phyloP scores from a whole-genome alignment of 306 rosid species.

The Vigna mungo region DNA sequence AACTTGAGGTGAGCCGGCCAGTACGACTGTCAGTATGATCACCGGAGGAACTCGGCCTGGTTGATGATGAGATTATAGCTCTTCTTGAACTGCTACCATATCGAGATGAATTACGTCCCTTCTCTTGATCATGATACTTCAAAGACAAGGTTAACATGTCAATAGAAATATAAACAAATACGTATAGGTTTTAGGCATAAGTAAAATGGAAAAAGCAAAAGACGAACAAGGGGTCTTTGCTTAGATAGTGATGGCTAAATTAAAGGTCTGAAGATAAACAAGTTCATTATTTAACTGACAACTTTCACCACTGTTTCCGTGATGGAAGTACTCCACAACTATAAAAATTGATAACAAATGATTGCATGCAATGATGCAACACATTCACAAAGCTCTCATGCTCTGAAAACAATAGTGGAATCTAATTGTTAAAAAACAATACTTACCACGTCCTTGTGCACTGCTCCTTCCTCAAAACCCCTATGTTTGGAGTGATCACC shows the following conservation, averaged over 20 bases:
- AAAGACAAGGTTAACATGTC: constrained; percentile 32
- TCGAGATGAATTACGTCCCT: constrained; percentile 74
- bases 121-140: constrained; percentile 78
- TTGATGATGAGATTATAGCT: constrained; percentile 61
- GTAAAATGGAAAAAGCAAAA: not conserved
- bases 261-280: too few species aligned
- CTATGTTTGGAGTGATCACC: constrained; percentile 71
- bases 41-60: constrained; percentile 80
- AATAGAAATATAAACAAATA: not conserved
- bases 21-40: constrained; percentile 76
- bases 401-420: not conserved
- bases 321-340: not conserved
- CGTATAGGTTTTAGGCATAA: not conserved
- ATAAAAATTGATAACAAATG: not conserved
- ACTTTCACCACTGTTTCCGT: not conserved
- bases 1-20: constrained; percentile 61
- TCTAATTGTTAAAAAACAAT: not conserved
- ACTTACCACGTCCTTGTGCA: constrained; percentile 75
- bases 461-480: constrained; percentile 67
- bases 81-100: constrained; percentile 92
- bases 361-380: constrained; percentile 30
- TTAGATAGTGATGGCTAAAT: not conserved
- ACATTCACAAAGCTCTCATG: not conserved
- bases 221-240: not conserved
- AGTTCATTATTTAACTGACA: not conserved